Percentiles rank a stretch among this genome's conserved stretches.
phyloP scores from a whole-genome alignment of 2,329 filamentous ascomycete species.

The Lomentospora prolificans region DNA sequence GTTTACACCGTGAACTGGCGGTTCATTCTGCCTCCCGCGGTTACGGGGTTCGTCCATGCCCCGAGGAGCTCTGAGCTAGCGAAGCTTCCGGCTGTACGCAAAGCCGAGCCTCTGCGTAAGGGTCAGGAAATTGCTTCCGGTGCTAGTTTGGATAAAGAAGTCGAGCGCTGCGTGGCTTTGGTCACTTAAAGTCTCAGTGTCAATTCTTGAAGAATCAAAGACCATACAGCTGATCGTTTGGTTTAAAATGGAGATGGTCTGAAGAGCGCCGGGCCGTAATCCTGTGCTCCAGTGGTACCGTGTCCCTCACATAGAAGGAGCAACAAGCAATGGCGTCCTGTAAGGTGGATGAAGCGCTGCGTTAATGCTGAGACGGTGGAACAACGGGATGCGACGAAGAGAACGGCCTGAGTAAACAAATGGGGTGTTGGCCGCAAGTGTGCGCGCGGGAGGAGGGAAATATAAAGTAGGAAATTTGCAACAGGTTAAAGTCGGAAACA shows the following conservation, averaged over 20 bases:
- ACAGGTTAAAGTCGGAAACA: background rate
- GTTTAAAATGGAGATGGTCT: too few species aligned
- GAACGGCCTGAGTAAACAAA: background rate
- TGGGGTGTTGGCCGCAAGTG: background rate
- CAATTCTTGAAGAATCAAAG: too few species aligned
- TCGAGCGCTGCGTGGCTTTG: too few species aligned
- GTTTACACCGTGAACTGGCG: conserved; percentile 52
- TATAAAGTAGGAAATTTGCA: background rate
- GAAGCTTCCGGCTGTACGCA: background rate
- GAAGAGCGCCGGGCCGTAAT: too few species aligned
- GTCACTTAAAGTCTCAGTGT: too few species aligned
- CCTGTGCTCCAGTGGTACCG: too few species aligned
- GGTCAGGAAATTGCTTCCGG: too few species aligned
- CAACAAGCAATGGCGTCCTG: too few species aligned
- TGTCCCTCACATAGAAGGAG: too few species aligned
- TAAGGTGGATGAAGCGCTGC: too few species aligned
- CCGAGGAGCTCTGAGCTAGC: conserved; percentile 16
- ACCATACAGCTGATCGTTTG: too few species aligned
- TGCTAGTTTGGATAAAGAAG: too few species aligned
- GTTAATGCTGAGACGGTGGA: background rate
- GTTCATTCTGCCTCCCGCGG: conserved; percentile 66
- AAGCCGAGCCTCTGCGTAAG: background rate
- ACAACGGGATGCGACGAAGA: background rate
- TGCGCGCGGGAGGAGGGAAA: background rate
- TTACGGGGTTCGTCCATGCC: conserved; percentile 74